These are phyloP conservation scores for Inga oerstediana DNA, from an alignment of 306 rosid species.

Conservation along the genomic window DNA sequence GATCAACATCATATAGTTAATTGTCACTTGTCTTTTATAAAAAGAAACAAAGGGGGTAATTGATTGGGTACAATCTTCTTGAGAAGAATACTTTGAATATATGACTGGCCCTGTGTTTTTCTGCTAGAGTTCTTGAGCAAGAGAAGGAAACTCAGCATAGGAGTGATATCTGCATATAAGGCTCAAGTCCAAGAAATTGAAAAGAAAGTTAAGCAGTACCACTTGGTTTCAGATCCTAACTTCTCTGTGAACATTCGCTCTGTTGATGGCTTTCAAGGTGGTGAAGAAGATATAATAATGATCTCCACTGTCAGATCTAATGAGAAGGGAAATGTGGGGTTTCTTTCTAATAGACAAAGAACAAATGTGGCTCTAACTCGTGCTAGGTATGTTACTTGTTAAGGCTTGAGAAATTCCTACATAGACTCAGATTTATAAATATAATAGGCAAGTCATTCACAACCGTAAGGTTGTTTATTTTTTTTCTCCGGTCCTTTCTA, in stretches of 20 bases:
- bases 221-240: not conserved
- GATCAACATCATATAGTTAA: too few relatives aligned
- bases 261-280: conserved; percentile 74
- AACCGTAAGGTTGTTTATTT: too few relatives aligned
- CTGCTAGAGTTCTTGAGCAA: conserved; percentile 36
- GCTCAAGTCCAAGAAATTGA: conserved; percentile 60
- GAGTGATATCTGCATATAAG: conserved; percentile 68
- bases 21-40: too few relatives aligned
- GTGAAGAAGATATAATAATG: conserved; percentile 62
- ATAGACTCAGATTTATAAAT: too few relatives aligned
- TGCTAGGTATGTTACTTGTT: conserved; percentile 49
- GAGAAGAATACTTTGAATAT: not conserved
- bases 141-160: conserved; percentile 56
- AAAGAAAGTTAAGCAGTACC: conserved; percentile 39
- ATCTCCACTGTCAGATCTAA: conserved; percentile 51
- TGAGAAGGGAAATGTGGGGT: conserved; percentile 49
- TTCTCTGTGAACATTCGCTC: conserved; percentile 57
- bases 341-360: conserved; percentile 53
- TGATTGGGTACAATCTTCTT: not conserved
- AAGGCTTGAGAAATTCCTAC: not conserved
- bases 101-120: not conserved
- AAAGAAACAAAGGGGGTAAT: not conserved
- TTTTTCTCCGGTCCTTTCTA: too few relatives aligned
- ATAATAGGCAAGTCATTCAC: too few relatives aligned
- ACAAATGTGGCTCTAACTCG: conserved; percentile 67